These are phyloP conservation scores for Candida boleticola DNA, from an alignment of 805 yeast species.

Conservation along the genomic window DNA sequence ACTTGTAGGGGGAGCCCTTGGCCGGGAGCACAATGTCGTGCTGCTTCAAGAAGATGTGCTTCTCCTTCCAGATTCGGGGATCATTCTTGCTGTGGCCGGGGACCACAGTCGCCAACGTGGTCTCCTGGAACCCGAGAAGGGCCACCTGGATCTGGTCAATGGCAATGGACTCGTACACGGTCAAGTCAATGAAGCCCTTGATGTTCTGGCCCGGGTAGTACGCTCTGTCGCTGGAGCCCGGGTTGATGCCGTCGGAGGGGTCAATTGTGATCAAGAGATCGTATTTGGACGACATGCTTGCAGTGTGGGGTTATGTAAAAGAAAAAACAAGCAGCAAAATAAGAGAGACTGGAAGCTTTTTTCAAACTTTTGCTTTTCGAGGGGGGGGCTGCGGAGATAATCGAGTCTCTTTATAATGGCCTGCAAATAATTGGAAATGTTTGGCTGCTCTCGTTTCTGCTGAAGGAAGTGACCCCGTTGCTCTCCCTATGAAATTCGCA, in stretches of 20 bases:
- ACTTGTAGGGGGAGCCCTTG: not conserved
- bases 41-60: slow-evolving; percentile 5
- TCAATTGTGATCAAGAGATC: slow-evolving; percentile 6
- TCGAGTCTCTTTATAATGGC: no score
- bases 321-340: no score
- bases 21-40: not conserved
- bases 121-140: slow-evolving; percentile 4
- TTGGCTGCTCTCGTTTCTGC: no score
- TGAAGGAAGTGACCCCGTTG: no score
- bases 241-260: slow-evolving; percentile 1
- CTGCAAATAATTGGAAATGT: no score
- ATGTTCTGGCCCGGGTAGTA: slow-evolving; percentile 4
- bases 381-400: no score
- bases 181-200: slow-evolving; percentile 3
- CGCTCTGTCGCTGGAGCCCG: slow-evolving; percentile 4
- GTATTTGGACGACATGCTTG: slow-evolving; percentile 5
- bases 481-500: no score
- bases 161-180: not conserved
- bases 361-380: no score
- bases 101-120: not conserved
- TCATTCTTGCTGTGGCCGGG: not conserved
- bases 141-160: slow-evolving; percentile 5
- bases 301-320: no score
- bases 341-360: no score
- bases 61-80: slow-evolving; percentile 5